Conservation (phyloP, 805 yeast species). For the Metschnikowia henanensis region DNA sequence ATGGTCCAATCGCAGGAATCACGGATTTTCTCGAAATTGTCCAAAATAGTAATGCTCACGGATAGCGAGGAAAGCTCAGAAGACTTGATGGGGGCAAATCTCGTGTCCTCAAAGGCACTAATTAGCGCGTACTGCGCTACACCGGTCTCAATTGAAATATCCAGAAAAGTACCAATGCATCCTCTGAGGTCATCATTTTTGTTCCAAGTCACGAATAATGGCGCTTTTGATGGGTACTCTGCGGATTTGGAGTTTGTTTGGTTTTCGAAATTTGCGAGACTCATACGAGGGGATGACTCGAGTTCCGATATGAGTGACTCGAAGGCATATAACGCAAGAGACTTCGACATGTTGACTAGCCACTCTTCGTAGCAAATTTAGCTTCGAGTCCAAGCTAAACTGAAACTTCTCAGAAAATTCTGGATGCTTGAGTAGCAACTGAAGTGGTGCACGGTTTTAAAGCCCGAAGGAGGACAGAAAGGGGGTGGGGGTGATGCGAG, state of each 20-base stretch:
- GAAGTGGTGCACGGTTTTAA: too few species aligned
- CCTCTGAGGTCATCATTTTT: constrained; percentile 63
- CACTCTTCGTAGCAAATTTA: too few species aligned
- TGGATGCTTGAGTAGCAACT: too few species aligned
- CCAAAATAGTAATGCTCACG: constrained; percentile 65
- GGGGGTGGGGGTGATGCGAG: too few species aligned
- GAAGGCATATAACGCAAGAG: constrained; percentile 40
- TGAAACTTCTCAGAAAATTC: too few species aligned
- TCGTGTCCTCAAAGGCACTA: constrained; percentile 71
- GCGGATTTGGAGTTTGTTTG: constrained; percentile 3
- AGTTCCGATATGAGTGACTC: constrained; percentile 30
- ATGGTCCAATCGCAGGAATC: constrained; percentile 73
- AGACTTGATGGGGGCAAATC: constrained; percentile 65
- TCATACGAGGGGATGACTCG: constrained; percentile 10
- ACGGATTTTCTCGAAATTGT: constrained; percentile 51
- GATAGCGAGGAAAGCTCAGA: constrained; percentile 55
- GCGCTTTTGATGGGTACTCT: constrained; percentile 27
- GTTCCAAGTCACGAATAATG: constrained; percentile 91
- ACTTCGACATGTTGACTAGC: constrained; percentile 35
- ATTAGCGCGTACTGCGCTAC: constrained; percentile 58
- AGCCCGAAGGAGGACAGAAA: too few species aligned
- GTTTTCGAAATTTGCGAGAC: constrained; percentile 11
- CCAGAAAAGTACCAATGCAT: constrained; percentile 87
- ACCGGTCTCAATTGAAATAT: constrained; percentile 54
- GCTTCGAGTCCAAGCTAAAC: too few species aligned